Base-by-base conservation (phyloP, 495 filamentous ascomycete species). In the Aspergillus heteromorphus region DNA sequence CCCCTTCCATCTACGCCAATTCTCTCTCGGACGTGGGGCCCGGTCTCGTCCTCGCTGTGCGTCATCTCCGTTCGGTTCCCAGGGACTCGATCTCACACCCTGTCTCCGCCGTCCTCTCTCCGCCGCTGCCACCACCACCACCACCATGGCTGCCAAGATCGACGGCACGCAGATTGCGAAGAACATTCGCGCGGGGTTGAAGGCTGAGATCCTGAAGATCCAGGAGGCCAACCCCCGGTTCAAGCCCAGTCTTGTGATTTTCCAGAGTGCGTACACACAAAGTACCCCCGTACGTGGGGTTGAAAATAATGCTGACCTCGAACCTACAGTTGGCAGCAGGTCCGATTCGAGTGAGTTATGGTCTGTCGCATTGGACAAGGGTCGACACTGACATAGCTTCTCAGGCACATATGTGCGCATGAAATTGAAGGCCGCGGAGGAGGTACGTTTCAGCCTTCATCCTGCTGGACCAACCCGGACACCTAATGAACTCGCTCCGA, bases 391-490 rank as follows among this genome's bases (percentile, higher is more conserved):
- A 57, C 66, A 65, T 49, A 58, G 63, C 49, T 58, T 45, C 63
- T 38, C 36, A 93, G 88, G 87, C 67, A 97, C 93, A 36, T 98
- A 98, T 88, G 92, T 98, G 69, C 90, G 91, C 74, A 98, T 98
- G 93, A 98, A 98, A 75, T 71, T 97, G 63, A 97, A 96, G 79
- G 93, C 93, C 52, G 93, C 93, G 25, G 80, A 92, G 68, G 92
- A 98, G 81, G 89, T 92, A 75, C 48, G 65, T 55, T 58, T 4
- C 25, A 21, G n/a, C 14, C n/a, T 31, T 2, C n/a, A 6, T 47
- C 61, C 45, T 51, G 30, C 41, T 40, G 31, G 43, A 43, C 25
- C 34, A 20, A 17, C 36, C 27, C 27, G 17, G 49, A 54, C n/a
- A 40, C 23, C 55, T 59, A 51, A 58, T 30, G 17, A 18, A 47